Evolutionary conservation across 106 monocot species (phyloP), one percentile per base, ranked within the genome.

Genomic region (Dioscorea dumetorum): DNA sequence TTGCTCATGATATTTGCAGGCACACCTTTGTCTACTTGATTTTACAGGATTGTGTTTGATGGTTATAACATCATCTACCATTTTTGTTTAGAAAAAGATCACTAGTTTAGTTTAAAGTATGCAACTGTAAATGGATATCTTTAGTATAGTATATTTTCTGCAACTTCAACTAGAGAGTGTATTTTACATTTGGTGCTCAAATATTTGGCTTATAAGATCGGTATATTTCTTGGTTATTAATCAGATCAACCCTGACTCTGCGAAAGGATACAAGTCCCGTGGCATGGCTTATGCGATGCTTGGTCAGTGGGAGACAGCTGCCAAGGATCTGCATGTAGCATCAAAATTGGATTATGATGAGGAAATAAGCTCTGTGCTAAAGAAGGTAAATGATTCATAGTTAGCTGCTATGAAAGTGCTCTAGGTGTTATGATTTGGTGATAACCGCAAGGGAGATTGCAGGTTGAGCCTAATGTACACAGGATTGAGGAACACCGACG

Each of bases 381-480:
- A 90, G 52, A 99, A 90, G 91, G 95, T 86, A 69, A 14, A 12
- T 18, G 12, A 7, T 19, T 22, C 48, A 50, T 50, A 10, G 19
- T 31, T 12, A 10, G 11, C 18, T 72, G 67, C 2, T 10, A 41
- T 41, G 41, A 41, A 41, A 5, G 10, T 41, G 41, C 41, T 41
- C 33, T 19, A 2, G 13, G 12, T 61, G 14, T 20, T 18, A 4
- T 54, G 24, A 31, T 24, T 17, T 52, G 15, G 49, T 41, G 34
- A 22, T 54, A 71, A 34, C 18, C 70, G 51, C 50, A 50, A 50
- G 66, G 7, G 21, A 5, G 16, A 31, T 12, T 64, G 22, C 67
- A 93, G 93, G 89, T 90, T 64, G 86, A 93, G 72, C 94, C 94
- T 19, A 95, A 95, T 91, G 95, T 84, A 18, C 91, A 91, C 74